These are phyloP conservation scores for Pseudocercospora macadamiae DNA, from an alignment of 2,329 filamentous ascomycete genomes.

Conservation along the genomic window DNA sequence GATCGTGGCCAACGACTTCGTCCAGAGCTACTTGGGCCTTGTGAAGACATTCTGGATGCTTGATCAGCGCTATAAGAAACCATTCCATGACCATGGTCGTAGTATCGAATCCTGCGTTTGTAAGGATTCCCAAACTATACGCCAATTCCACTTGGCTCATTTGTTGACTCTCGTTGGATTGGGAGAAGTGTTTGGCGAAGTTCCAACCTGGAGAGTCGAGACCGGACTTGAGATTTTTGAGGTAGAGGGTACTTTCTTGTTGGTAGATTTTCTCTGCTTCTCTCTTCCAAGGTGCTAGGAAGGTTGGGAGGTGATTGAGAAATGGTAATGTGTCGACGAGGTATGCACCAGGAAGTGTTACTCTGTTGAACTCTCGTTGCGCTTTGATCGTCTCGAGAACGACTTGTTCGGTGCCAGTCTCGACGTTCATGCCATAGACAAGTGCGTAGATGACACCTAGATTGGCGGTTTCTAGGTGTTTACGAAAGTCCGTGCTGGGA, in stretches of 20 bases:
- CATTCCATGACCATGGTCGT: background rate
- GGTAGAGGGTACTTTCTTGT: background rate
- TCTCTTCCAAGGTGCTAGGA: background rate
- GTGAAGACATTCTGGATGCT: background rate
- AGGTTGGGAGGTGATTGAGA: background rate
- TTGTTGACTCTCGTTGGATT: background rate
- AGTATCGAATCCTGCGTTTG: background rate
- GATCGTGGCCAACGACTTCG: slow-evolving; percentile 23
- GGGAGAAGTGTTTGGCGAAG: background rate
- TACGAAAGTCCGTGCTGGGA: background rate
- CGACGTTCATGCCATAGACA: background rate
- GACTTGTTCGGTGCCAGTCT: background rate
- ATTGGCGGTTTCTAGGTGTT: background rate
- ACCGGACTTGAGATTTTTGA: background rate
- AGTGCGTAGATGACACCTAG: background rate
- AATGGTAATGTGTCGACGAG: background rate
- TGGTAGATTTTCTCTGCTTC: background rate
- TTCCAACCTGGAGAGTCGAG: background rate
- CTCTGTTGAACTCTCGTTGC: background rate
- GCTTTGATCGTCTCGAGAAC: background rate
- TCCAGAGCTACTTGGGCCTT: slow-evolving; percentile 34
- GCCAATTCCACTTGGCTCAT: background rate
- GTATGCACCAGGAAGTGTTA: background rate
- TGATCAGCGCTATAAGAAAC: slow-evolving; percentile 3
- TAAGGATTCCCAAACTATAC: background rate